These are phyloP conservation scores for Phanerochaete carnosa DNA, from an alignment of 768 basidiomycete species.

Conservation along the genomic window DNA sequence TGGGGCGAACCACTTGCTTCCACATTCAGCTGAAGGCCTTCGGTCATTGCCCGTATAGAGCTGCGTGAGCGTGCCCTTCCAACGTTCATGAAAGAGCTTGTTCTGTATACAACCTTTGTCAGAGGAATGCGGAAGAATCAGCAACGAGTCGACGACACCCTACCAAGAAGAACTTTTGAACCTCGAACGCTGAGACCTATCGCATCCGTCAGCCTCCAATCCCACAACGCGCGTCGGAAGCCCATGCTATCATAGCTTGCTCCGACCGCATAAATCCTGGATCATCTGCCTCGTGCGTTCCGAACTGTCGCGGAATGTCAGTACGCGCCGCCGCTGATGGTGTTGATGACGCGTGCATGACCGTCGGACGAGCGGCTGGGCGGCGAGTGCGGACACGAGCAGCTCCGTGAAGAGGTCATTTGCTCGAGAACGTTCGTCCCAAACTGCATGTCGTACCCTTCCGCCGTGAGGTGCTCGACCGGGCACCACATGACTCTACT, in stretches of 20 bases:
- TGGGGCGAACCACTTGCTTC: conserved; percentile 27
- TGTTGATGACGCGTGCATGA: conserved; percentile 34
- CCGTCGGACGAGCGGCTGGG: conserved; percentile 29
- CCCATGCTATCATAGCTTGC: conserved; percentile 23
- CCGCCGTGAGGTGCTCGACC: conserved; percentile 28
- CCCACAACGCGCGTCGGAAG: not conserved
- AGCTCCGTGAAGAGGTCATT: conserved; percentile 32
- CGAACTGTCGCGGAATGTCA: conserved; percentile 17
- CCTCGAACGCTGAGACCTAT: not conserved
- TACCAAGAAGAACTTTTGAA: conserved; percentile 12
- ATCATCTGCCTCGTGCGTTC: conserved; percentile 7
- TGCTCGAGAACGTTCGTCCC: conserved; percentile 35
- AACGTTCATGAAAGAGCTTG: conserved; percentile 7
- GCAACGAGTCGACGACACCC: conserved; percentile 21
- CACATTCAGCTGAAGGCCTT: conserved; percentile 32
- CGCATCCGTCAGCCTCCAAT: conserved; percentile 15
- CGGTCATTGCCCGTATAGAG: conserved; percentile 38
- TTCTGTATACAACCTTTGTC: conserved; percentile 3
- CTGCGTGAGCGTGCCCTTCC: conserved; percentile 23
- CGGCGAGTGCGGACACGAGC: conserved; percentile 31
- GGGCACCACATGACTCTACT: conserved; percentile 36
- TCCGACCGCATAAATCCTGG: conserved; percentile 18
- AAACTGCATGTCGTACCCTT: conserved; percentile 40
- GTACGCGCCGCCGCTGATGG: conserved; percentile 12
- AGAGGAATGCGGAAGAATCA: conserved; percentile 10